Base-by-base conservation (phyloP, 495 filamentous ascomycete species). In the Poronia punctata region DNA sequence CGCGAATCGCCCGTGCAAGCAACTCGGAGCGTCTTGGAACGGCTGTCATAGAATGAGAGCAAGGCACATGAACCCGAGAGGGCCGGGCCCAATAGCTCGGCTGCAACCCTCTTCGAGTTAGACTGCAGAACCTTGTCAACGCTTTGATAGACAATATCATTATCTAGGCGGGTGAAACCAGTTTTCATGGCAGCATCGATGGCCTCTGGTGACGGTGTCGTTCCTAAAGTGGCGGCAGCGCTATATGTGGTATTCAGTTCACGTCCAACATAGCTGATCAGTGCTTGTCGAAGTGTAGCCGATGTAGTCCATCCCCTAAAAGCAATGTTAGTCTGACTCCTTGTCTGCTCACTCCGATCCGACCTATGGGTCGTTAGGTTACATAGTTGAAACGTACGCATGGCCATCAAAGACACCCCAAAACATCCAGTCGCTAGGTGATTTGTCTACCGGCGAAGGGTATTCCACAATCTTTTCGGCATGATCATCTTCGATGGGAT, bases 361-460 rank as follows among this genome's bases (percentile, higher is more conserved):
- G n/a, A n/a, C n/a, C n/a, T n/a, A n/a, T n/a, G n/a, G n/a, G n/a
- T n/a, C n/a, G n/a, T n/a, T n/a, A n/a, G n/a, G n/a, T n/a, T n/a
- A n/a, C n/a, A n/a, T n/a, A n/a, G 35, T 7, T 10, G 20, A 21
- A 40, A 74, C 75, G 59, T 64, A 89, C 87, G 85, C 84, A 62
- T 98, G 92, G 1, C 92, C 92, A 58, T 99, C 92, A 64, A 95
- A 99, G 9, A 99, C 88, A 26, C 87, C 90, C 93, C 93, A 99
- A 59, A 99, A 99, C 87, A 96, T 97, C 92, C 92, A 99, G 56
- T 99, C 92, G 43, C 75, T 87, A 30, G 66, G 78, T 67, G 37
- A 35, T 19, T 59, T 46, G 23, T 47, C 46, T 26, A 41, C 43
- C 22, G 26, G 34, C 31, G 40, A 37, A 60, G 84, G 80, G 9